Evolutionary conservation across 805 yeast genomes (phyloP), one percentile per base, ranked within the genome.

Genomic region (Yarrowia osloensis): DNA sequence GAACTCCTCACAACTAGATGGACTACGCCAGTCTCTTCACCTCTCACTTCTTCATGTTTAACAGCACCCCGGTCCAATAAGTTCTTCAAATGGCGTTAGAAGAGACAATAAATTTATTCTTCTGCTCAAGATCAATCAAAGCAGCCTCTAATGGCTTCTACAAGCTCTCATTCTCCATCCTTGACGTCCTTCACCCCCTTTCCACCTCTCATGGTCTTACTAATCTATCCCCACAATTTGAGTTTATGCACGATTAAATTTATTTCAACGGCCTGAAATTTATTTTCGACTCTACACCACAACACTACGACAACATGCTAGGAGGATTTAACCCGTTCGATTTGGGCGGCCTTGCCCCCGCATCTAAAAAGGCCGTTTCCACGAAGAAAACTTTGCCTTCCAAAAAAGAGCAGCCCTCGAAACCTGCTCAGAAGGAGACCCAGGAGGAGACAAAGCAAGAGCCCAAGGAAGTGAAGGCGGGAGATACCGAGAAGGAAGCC

Each of bases 311-410:
- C 52, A 61, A 24, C 52, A 61, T 61, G 66, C 44, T 61, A 5
- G 66, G 66, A 44, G 66, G 54, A 39, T 57, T 57, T 33, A 61
- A 61, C 33, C 66, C 66, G 54, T 61, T 61, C 44, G 66, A 61
- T 31, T 21, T 61, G 44, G 54, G 66, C 31, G 35, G 29, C 7
- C 29, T 59, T 26, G 61, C 42, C 15, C 8, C 4, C 6, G 22
- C n/a, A n/a, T 24, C 22, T 33, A 29, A 35, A 28, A 54, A 35
- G 44, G 17, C 17, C n/a, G 54, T 17, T 11, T 4, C 33, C 5
- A 19, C 15, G 13, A 46, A 46, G 49, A 44, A 24, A 40, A 2
- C 44, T 1, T 22, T n/a, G 17, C 15, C 29, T 17, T 2, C 12
- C 6, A 4, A 28, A 4, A 3, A 11, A 17, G 29, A n/a, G n/a